phyloP scores from a whole-genome alignment of 1,284 basidiomycete genomes.

The Sanguinoderma infundibulare region DNA sequence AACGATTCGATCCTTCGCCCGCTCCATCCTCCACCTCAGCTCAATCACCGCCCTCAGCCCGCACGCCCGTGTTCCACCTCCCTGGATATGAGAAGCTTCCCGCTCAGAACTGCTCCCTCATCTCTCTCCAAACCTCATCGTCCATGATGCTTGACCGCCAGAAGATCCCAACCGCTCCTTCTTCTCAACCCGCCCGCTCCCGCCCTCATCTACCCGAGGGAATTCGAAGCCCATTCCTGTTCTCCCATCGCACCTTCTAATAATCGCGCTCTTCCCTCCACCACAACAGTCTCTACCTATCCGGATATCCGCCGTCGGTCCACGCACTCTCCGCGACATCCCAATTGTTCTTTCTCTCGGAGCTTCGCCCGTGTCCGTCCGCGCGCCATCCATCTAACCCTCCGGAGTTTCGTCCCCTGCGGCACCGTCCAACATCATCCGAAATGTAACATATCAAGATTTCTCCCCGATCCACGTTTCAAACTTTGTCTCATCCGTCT shows the following conservation, averaged over 20 bases:
- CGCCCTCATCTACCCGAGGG: background rate
- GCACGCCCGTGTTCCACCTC: background rate
- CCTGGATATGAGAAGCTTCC: background rate
- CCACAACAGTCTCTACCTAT: background rate
- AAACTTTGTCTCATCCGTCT: slow-evolving; percentile 2
- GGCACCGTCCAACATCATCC: background rate
- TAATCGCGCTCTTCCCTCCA: background rate
- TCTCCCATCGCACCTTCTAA: background rate
- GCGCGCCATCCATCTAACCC: background rate
- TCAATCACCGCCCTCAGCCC: slow-evolving; percentile 10
- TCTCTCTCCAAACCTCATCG: background rate
- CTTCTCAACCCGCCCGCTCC: background rate
- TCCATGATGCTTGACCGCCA: background rate
- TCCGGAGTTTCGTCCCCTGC: background rate
- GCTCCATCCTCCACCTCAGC: slow-evolving; percentile 5
- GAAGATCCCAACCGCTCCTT: background rate
- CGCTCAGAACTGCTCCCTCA: background rate
- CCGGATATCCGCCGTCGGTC: background rate
- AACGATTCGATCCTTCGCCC: slow-evolving; percentile 6
- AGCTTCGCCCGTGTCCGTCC: background rate
- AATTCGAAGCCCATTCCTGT: background rate
- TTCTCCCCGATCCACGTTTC: background rate
- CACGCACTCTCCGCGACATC: background rate
- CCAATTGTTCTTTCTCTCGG: background rate
- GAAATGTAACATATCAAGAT: background rate